Conservation (phyloP, 2,329 filamentous ascomycete species). For the Ceratocystis albifundus region DNA sequence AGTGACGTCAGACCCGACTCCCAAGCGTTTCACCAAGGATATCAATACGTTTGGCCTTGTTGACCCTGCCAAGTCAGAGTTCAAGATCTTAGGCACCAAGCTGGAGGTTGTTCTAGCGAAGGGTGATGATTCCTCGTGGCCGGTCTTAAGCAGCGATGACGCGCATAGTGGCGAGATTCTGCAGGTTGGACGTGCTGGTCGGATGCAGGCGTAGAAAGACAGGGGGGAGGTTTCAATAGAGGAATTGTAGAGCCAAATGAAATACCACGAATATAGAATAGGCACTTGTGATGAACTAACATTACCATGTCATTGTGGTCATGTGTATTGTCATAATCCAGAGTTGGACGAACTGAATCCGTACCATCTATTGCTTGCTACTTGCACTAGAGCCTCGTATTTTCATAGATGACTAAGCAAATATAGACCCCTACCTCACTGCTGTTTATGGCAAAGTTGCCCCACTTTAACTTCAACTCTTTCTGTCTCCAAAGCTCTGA, state of each 20-base stretch:
- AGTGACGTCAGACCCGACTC: constrained; percentile 62
- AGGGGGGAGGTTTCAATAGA: not conserved
- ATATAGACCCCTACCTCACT: too few species aligned
- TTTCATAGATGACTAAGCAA: too few species aligned
- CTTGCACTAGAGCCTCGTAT: too few species aligned
- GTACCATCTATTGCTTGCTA: too few species aligned
- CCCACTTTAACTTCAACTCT: not conserved
- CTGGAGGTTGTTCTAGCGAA: constrained; percentile 65
- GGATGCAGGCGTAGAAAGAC: constrained; percentile 25
- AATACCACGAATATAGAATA: constrained; percentile 5
- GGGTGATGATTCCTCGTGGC: constrained; percentile 70
- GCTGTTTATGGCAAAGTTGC: not conserved
- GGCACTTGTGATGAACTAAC: not conserved
- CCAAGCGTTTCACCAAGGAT: constrained; percentile 64
- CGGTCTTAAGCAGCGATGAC: constrained; percentile 71
- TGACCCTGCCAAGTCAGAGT: constrained; percentile 61
- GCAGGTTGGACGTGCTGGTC: constrained; percentile 72
- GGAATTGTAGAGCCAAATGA: not conserved
- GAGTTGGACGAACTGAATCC: too few species aligned
- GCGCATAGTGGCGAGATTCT: constrained; percentile 61
- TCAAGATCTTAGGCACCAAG: constrained; percentile 79
- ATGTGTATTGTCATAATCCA: too few species aligned
- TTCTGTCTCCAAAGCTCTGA: not conserved
- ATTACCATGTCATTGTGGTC: too few species aligned
- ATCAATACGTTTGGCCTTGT: constrained; percentile 69